Conservation (phyloP, 75 land plant species). For the Pinus tabuliformis region DNA sequence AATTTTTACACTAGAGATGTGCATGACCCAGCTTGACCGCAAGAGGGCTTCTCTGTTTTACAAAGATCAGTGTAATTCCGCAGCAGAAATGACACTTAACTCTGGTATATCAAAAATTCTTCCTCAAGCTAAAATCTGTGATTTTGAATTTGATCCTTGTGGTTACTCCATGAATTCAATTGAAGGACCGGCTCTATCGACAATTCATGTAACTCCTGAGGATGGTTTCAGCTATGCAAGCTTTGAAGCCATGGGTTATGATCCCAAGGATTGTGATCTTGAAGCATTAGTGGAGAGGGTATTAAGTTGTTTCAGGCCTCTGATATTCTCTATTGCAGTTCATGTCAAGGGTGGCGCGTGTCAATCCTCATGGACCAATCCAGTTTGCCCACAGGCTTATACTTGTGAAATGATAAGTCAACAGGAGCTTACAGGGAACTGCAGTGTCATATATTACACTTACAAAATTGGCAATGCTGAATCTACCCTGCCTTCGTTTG, state of each 20-base stretch:
- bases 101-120: slow-evolving; percentile 61
- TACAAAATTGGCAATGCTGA: slow-evolving; percentile 13
- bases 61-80: slow-evolving; percentile 34
- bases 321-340: slow-evolving; percentile 49
- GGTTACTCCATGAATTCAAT: slow-evolving; percentile 84
- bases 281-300: slow-evolving; percentile 46
- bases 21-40: slow-evolving; percentile 67
- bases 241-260: slow-evolving; percentile 71
- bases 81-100: slow-evolving; percentile 45
- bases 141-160: slow-evolving; percentile 87
- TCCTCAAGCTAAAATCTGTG: slow-evolving; percentile 65
- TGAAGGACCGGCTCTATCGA: slow-evolving; percentile 55
- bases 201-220: slow-evolving; percentile 82
- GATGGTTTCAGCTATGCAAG: slow-evolving; percentile 91
- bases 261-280: slow-evolving; percentile 25
- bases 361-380: slow-evolving; percentile 13
- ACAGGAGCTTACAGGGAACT: slow-evolving; percentile 39
- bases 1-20: slow-evolving; percentile 61
- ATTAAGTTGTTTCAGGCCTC: slow-evolving; percentile 50
- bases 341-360: slow-evolving; percentile 19
- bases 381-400: slow-evolving; percentile 21
- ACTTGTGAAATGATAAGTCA: slow-evolving; percentile 26
- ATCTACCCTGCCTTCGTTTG: neutral
- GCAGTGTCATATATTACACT: slow-evolving; percentile 43
- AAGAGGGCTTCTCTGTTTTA: slow-evolving; percentile 50